Conservation (phyloP, 2,329 filamentous ascomycete species). For the Beauveria sp. region DNA sequence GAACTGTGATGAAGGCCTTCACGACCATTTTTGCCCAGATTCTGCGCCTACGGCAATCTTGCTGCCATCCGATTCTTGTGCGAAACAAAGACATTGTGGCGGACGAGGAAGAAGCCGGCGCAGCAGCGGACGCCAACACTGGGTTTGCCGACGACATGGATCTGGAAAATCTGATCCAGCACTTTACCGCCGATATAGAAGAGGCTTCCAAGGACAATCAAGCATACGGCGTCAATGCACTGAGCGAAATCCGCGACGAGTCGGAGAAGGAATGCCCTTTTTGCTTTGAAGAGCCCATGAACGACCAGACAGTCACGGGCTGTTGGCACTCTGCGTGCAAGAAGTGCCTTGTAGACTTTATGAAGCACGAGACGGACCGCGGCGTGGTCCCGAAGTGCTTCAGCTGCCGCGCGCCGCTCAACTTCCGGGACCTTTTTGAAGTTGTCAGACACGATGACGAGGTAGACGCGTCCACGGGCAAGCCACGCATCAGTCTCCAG, state of each 20-base stretch:
- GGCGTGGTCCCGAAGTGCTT: slow-evolving; percentile 75
- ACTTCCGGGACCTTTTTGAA: slow-evolving; percentile 79
- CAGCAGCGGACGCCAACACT: slow-evolving; percentile 66
- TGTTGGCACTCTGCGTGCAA: slow-evolving; percentile 99
- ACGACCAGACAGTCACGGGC: slow-evolving; percentile 85
- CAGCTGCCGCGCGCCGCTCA: slow-evolving; percentile 79
- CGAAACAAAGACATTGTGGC: slow-evolving; percentile 77
- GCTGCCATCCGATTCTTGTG: slow-evolving; percentile 86
- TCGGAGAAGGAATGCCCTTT: slow-evolving; percentile 86
- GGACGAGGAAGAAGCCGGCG: slow-evolving; percentile 76
- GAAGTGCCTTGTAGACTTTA: slow-evolving; percentile 82
- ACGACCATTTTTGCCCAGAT: slow-evolving; percentile 98
- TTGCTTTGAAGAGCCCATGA: slow-evolving; percentile 92
- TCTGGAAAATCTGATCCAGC: slow-evolving; percentile 72
- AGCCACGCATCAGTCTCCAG: slow-evolving; percentile 51
- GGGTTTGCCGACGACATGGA: slow-evolving; percentile 95
- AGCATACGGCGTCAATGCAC: slow-evolving; percentile 72
- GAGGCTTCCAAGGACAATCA: slow-evolving; percentile 53
- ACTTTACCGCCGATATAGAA: slow-evolving; percentile 66
- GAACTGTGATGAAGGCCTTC: slow-evolving; percentile 89
- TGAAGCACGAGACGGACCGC: slow-evolving; percentile 76
- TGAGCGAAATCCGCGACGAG: slow-evolving; percentile 87
- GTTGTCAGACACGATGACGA: slow-evolving; percentile 73
- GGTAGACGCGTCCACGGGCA: slow-evolving; percentile 33
- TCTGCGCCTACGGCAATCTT: slow-evolving; percentile 82